These are phyloP conservation scores for Teratosphaeria viscida DNA, from an alignment of 2,329 filamentous ascomycete species.

Conservation along the genomic window DNA sequence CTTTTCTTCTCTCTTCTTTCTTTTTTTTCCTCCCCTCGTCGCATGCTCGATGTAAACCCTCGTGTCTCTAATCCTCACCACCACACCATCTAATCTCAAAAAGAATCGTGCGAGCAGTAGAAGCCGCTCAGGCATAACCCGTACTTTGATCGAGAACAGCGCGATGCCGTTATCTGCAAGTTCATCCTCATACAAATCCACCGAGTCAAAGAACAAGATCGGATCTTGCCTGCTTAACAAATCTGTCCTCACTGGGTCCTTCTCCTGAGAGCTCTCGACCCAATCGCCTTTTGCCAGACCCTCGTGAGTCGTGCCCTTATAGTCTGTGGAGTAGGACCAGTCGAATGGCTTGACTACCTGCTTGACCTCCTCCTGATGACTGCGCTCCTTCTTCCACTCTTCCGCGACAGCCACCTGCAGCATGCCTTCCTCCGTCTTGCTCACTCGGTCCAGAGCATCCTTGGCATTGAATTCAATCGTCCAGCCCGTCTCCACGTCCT, in stretches of 20 bases:
- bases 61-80: constrained; percentile 81
- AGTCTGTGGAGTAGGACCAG: constrained; percentile 92
- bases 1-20: too few species aligned
- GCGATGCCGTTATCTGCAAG: constrained; percentile 95
- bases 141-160: constrained; percentile 77
- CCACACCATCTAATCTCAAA: constrained; percentile 82
- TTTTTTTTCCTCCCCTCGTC: too few species aligned
- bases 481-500: constrained; percentile 69
- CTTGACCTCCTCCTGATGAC: constrained; percentile 73
- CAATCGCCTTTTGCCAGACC: constrained; percentile 11
- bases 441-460: constrained; percentile 79
- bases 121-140: constrained; percentile 84
- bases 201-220: constrained; percentile 93
- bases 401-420: constrained; percentile 86
- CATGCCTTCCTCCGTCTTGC: constrained; percentile 87
- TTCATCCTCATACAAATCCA: constrained; percentile 94
- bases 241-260: constrained; percentile 66
- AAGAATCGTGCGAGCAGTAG: constrained; percentile 79
- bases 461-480: constrained; percentile 70
- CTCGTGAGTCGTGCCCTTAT: constrained; percentile 55
- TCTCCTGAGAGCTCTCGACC: constrained; percentile 23
- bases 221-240: constrained; percentile 82
- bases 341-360: constrained; percentile 94
- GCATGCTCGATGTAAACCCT: constrained; percentile 85
- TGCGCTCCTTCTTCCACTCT: constrained; percentile 69